Base-by-base conservation (phyloP, 139 green algal species). In the Closterium sp. region DNA sequence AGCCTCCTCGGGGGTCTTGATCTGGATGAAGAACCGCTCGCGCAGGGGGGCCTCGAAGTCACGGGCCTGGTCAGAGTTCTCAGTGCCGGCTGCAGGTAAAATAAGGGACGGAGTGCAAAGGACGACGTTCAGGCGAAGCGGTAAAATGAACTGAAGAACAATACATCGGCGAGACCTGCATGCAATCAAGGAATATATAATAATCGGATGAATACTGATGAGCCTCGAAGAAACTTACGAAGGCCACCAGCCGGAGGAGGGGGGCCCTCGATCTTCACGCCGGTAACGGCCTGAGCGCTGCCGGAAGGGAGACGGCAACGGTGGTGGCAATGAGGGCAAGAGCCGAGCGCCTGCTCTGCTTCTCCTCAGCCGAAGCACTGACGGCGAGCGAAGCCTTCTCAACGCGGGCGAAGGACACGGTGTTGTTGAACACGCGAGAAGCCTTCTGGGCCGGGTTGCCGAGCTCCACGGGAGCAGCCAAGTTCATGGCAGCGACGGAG, bases 11-110 rank as follows among this genome's bases (percentile, higher is more conserved):
- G 89, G 79, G n/a, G 27, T 38, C 89, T 89, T 34, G 24, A 31
- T 19, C 62, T 94, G 92, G 24, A 94, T 85, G 89, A 32, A 94
- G 32, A 94, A 94, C 24, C 92, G 92, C 92, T 94, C 84, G 45
- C 93, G 93, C 24, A 94, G 86, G 89, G 92, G 92, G 29, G 38
- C 34, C 24, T 94, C 92, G 31, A 85, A 70, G 89, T 94, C 92
- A 45, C 92, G 92, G n/a, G 92, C 92, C 92, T 94, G 84, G 89
- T 94, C 92, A 17, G 90, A 24, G 29, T 85, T 94, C 85, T 92
- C 62, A 31, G 92, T 94, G 27, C 92, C 92, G 89, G 92, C 90
- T 92, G 90, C 85, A 89, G 0, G 62, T 22, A 79, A 79, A 79
- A 79, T 13, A 79, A 0, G 17, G 17, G 10, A 79, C n/a, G 62